These are phyloP conservation scores for Phytophthora hybrid DNA, from an alignment of 352 stramenopile species.

Conservation along the genomic window DNA sequence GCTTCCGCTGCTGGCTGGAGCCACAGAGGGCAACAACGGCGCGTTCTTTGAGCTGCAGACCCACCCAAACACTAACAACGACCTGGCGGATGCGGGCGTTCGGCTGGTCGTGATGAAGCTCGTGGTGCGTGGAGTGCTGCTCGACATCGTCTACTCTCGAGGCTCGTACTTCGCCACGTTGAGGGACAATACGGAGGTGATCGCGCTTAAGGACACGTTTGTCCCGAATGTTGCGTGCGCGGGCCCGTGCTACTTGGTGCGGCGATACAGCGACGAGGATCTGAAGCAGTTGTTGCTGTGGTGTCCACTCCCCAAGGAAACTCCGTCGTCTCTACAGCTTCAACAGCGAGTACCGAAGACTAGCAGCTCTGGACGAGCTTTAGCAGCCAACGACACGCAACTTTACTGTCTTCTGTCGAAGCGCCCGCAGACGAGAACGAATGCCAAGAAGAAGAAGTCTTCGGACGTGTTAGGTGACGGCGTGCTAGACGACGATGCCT, in stretches of 20 bases:
- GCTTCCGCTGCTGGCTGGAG: constrained; percentile 62
- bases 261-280: constrained; percentile 66
- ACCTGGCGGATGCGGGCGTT: constrained; percentile 44
- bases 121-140: constrained; percentile 66
- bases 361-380: constrained; percentile 3
- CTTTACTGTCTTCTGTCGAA: constrained; percentile 59
- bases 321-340: constrained; percentile 11
- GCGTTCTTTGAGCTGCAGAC: constrained; percentile 80
- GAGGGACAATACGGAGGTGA: constrained; percentile 58
- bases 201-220: constrained; percentile 71
- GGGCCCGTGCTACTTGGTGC: constrained; percentile 65
- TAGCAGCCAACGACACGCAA: constrained; percentile 68
- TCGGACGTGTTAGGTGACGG: constrained; percentile 37
- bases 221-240: constrained; percentile 59
- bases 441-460: constrained; percentile 20
- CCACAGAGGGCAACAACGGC: constrained; percentile 32
- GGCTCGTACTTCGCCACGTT: constrained; percentile 73
- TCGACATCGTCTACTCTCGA: constrained; percentile 66
- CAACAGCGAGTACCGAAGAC: constrained; percentile 16
- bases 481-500: constrained; percentile 41
- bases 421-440: constrained; percentile 14
- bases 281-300: constrained; percentile 71
- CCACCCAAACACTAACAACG: constrained; percentile 51
- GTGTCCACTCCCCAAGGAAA: constrained; percentile 53
- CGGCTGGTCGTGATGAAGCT: constrained; percentile 75